Base-by-base conservation (phyloP, 2,329 filamentous ascomycete genomes). In the Stachybotrys echinatus region DNA sequence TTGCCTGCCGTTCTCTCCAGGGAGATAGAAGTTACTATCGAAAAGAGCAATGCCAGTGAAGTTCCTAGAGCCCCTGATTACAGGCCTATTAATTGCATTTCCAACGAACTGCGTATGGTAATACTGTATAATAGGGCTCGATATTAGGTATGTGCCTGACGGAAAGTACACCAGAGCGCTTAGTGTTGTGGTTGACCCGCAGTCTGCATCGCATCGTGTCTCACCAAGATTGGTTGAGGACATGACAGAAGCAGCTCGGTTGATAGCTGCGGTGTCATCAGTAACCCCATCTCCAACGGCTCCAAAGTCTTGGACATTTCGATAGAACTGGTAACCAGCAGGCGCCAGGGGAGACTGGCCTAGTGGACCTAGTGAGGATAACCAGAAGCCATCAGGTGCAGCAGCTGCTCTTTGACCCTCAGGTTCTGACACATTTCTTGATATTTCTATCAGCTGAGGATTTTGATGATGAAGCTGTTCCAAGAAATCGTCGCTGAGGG, bases 71-170 rank as follows among this genome's bases (percentile, higher is more conserved):
- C 79, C 79, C 55, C 76, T 75, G 45, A 84, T n/a, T 3, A 74
- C 74, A 8, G 85, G 70, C 53, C 77, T 72, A 54, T 75, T 64
- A 23, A 69, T 72, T 10, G 84, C 79, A 66, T 90, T 84, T 47
- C 87, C 87, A 18, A 89, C 75, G 54, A 92, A 75, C 64, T 88
- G 84, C 1, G 88, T 89, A 63, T 89, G 88, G 69, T 91, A 92
- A 68, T 83, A 85, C 62, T 85, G 81, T 40, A 87, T 67, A 14
- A 50, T 42, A 10, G 50, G 50, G 52, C 91, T 81, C 4, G 88
- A 85, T 52, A 74, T 75, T 3, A 79, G 58, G 60, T 88, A 89
- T 17, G 80, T 87, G 53, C 85, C 85, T 5, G 82, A 71, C 10
- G 84, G 85, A 66, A 88, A 87, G 67, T 87, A 89, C 51, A 89